phyloP scores from a whole-genome alignment of 257 asterid species.

The Cinchona pubescens region DNA sequence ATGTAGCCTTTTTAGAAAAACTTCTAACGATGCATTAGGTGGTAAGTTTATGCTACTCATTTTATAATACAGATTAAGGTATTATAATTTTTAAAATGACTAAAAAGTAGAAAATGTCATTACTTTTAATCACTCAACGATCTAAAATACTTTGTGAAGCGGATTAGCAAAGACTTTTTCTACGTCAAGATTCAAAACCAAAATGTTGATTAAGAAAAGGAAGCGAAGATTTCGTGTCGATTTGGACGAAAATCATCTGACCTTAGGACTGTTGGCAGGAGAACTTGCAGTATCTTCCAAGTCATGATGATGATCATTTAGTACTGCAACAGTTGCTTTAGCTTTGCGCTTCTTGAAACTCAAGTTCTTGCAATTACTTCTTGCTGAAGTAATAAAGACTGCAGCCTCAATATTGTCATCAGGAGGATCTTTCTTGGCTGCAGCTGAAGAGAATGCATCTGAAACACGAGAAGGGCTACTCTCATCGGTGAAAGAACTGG shows the following conservation, averaged over 20 bases:
- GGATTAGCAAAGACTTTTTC: not conserved
- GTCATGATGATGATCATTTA: slow-evolving; percentile 45
- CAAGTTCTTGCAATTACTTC: slow-evolving; percentile 6
- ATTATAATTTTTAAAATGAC: too few relatives aligned
- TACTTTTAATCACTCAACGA: too few relatives aligned
- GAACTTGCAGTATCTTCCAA: slow-evolving; percentile 81
- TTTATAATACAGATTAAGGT: too few relatives aligned
- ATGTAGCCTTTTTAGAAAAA: not conserved
- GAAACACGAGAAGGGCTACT: slow-evolving; percentile 48
- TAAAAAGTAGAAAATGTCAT: too few relatives aligned
- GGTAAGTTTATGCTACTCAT: too few relatives aligned
- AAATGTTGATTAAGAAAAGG: not conserved
- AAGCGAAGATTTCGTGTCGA: not conserved
- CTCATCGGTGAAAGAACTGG: slow-evolving; percentile 16
- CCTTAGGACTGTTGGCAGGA: slow-evolving; percentile 78
- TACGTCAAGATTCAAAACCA: not conserved
- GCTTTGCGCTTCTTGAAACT: slow-evolving; percentile 52
- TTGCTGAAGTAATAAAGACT: slow-evolving; percentile 28
- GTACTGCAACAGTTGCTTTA: slow-evolving; percentile 16
- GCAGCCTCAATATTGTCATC: not conserved
- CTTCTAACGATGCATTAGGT: too few relatives aligned
- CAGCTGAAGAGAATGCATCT: slow-evolving; percentile 63
- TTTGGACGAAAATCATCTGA: not conserved
- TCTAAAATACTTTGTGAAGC: too few relatives aligned
- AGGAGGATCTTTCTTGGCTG: slow-evolving; percentile 34